Base-by-base conservation (phyloP, 768 basidiomycete genomes). In the Xerocomellus dryophilus region DNA sequence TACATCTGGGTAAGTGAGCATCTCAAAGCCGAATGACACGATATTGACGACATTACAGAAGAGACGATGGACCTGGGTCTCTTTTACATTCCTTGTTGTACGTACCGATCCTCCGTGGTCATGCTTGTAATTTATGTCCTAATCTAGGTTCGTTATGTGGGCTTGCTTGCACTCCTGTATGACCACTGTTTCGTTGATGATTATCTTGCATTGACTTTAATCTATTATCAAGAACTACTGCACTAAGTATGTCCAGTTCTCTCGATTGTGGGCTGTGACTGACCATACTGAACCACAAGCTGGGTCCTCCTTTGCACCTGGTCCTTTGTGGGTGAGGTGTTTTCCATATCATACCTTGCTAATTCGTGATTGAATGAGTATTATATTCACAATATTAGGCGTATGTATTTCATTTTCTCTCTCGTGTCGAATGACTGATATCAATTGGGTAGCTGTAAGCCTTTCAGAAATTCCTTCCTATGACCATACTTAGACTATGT, bases 121-220 rank as follows among this genome's bases (percentile, higher is more conserved):
- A 14, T 35, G 7, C 6, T 32, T 14, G 9, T n/a, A 6, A 14
- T 9, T 32, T 1, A 34, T 11, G 14, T 20, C 9, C 15, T 12
- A 12, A 32, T 11, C 43, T 46, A 58, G 57, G 49, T 58, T 15
- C 54, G 54, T 34, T 58, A 58, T 47, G 12, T 17, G 18, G 57
- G 54, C 20, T 7, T 56, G 20, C 21, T 40, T 6, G 5, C 39
- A 18, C 3, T 38, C 14, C 23, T 56, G 57, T 58, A 51, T 25
- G 50, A 6, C 4, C 9, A 38, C 8, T 7, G 2, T 35, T n/a
- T 23, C 6, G 8, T 38, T 50, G 6, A 6, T 38, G 15, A 18
- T 23, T 23, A n/a, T 41, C 6, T 38, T 4, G 1, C 4, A 15
- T 8, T 43, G 29, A 54, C 15, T 17, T 25, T 29, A 8, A n/a